These are phyloP conservation scores for Mortierella sp. DNA, from an alignment of 371 early-diverging fungal genomes.

Conservation along the genomic window DNA sequence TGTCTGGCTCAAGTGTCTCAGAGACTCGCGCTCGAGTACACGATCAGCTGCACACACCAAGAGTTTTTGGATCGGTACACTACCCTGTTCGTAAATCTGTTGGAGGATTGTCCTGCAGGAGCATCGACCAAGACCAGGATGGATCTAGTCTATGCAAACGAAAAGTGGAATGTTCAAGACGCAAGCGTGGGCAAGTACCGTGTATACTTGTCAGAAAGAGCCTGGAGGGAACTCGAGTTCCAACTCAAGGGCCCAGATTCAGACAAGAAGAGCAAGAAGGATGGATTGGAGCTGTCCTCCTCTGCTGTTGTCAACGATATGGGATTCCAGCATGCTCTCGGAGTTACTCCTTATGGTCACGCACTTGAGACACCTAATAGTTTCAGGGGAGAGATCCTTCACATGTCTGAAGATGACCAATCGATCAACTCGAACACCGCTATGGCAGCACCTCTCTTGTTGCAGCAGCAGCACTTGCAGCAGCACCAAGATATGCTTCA, in stretches of 20 bases:
- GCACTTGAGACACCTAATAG: constrained; percentile 44
- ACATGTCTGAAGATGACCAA: constrained; percentile 52
- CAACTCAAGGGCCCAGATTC: constrained; percentile 48
- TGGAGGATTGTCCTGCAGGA: constrained; percentile 55
- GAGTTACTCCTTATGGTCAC: constrained; percentile 5
- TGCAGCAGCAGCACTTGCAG: constrained; percentile 50
- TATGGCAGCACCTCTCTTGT: constrained; percentile 39
- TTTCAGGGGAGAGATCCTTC: constrained; percentile 44
- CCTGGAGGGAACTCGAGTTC: constrained; percentile 68
- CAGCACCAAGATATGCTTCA: constrained; percentile 51
- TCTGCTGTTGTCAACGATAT: constrained; percentile 34
- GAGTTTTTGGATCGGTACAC: constrained; percentile 83
- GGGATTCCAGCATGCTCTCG: constrained; percentile 46
- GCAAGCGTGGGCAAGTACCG: constrained; percentile 76
- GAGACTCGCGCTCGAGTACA: constrained; percentile 72
- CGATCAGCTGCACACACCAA: constrained; percentile 72
- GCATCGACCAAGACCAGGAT: constrained; percentile 31
- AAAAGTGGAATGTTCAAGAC: constrained; percentile 72
- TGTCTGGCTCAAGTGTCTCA: constrained; percentile 74
- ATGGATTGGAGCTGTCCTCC: constrained; percentile 28
- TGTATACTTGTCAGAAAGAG: constrained; percentile 79
- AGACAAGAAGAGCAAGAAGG: constrained; percentile 49
- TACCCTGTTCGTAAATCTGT: constrained; percentile 60
- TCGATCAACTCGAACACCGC: constrained; percentile 56
- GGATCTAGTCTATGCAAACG: constrained; percentile 34